Percentiles rank a stretch among this genome's conserved stretches.
These are phyloP conservation scores for Apiospora koreana DNA, from an alignment of 2,329 filamentous ascomycete species.

Conservation along the genomic window DNA sequence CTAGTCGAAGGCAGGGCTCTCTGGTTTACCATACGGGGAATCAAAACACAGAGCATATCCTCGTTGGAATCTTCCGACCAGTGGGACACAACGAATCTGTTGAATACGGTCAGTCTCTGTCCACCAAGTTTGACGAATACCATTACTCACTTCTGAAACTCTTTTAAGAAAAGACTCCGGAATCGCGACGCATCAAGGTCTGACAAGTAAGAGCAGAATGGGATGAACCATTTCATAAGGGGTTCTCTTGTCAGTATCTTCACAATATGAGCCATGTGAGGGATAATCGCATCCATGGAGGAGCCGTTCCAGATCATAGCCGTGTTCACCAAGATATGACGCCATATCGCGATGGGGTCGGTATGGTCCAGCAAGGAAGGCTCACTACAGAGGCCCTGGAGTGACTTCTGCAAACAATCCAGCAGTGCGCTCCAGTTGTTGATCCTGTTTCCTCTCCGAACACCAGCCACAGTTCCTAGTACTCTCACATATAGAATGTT, in stretches of 20 bases:
- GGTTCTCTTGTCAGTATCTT: constrained; percentile 65
- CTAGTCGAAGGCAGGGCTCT: constrained; percentile 54
- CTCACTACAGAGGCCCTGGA: constrained; percentile 48
- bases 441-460: constrained; percentile 79
- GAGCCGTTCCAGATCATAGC: constrained; percentile 74
- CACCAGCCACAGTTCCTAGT: constrained; percentile 70
- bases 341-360: constrained; percentile 49
- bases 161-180: constrained; percentile 72
- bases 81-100: constrained; percentile 71
- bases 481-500: constrained; percentile 56
- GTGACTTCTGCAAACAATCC: constrained; percentile 52
- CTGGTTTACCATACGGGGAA: constrained; percentile 64
- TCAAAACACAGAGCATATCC: constrained; percentile 66
- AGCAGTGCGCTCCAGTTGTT: constrained; percentile 70
- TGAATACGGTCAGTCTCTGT: constrained; percentile 21
- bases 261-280: constrained; percentile 66
- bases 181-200: constrained; percentile 75
- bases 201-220: constrained; percentile 81
- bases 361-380: constrained; percentile 38
- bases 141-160: constrained; percentile 75
- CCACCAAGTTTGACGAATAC: background rate
- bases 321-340: constrained; percentile 54
- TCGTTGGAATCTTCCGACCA: constrained; percentile 70
- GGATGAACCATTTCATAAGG: constrained; percentile 73
- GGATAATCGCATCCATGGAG: constrained; percentile 76